Percentiles rank a stretch among this genome's conserved stretches.
Conservation (phyloP, 257 asterid species). For the Fraxinus americana region DNA sequence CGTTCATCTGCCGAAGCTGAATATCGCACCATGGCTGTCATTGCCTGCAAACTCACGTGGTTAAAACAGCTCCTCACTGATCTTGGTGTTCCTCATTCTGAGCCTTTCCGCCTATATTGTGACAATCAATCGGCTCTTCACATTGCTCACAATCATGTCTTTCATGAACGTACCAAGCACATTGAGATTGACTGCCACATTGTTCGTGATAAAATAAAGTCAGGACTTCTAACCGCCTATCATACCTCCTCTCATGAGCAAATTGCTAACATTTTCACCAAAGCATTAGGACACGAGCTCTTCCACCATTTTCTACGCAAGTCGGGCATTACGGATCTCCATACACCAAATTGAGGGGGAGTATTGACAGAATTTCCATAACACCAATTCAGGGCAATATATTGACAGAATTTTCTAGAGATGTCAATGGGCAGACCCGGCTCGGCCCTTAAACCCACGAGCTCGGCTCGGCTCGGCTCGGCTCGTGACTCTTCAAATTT, state of each 20-base stretch:
- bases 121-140: not conserved
- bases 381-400: too few species aligned
- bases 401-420: too few species aligned
- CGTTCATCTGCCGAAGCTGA: not conserved
- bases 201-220: not conserved
- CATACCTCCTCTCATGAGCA: not conserved
- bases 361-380: too few species aligned
- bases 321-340: slow-evolving; percentile 8
- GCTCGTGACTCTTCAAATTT: too few species aligned
- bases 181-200: too few species aligned
- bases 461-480: too few species aligned
- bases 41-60: not conserved
- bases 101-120: not conserved
- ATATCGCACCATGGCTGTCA: not conserved
- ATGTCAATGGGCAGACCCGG: too few species aligned
- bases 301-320: not conserved
- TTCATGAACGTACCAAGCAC: not conserved
- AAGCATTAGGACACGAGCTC: not conserved
- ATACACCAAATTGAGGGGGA: slow-evolving; percentile 16
- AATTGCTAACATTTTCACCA: slow-evolving; percentile 2
- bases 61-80: not conserved
- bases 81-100: too few species aligned
- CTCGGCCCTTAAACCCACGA: too few species aligned
- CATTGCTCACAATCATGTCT: not conserved
- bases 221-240: not conserved